Percentiles rank a stretch among this genome's conserved stretches.
These are phyloP conservation scores for Nicotiana attenuata DNA, from an alignment of 257 asterid genomes.

Conservation along the genomic window DNA sequence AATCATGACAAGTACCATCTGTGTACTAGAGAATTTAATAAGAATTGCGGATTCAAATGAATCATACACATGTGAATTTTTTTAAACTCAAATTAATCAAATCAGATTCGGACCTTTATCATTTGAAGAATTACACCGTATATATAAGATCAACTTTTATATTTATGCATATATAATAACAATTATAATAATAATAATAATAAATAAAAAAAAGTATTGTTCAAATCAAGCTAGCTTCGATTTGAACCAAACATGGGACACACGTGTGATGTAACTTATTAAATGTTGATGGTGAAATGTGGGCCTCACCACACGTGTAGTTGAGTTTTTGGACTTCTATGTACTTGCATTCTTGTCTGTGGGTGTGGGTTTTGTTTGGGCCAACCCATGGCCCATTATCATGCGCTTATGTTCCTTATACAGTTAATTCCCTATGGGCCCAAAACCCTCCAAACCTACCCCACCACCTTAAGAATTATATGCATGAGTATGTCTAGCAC, in stretches of 20 bases:
- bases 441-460: neutral
- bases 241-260: neutral
- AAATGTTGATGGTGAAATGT: conserved; percentile 8
- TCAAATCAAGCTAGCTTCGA: no score
- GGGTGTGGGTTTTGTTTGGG: conserved; percentile 6
- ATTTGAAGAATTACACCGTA: no score
- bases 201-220: no score
- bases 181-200: no score
- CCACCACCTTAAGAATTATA: neutral
- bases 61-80: no score
- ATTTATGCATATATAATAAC: no score
- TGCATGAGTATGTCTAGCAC: neutral
- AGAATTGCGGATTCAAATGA: no score
- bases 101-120: no score
- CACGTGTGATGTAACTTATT: neutral
- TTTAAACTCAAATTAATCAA: no score
- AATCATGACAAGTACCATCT: no score
- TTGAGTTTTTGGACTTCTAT: neutral
- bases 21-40: no score
- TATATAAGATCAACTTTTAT: no score
- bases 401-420: neutral
- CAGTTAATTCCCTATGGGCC: neutral
- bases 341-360: neutral
- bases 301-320: conserved; percentile 14
- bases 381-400: conserved; percentile 8